A percentile compares a stretch with the other conserved stretches of the same genome.
Evolutionary conservation across 306 rosid species (phyloP).

Genomic region (Lathyrus sativus): DNA sequence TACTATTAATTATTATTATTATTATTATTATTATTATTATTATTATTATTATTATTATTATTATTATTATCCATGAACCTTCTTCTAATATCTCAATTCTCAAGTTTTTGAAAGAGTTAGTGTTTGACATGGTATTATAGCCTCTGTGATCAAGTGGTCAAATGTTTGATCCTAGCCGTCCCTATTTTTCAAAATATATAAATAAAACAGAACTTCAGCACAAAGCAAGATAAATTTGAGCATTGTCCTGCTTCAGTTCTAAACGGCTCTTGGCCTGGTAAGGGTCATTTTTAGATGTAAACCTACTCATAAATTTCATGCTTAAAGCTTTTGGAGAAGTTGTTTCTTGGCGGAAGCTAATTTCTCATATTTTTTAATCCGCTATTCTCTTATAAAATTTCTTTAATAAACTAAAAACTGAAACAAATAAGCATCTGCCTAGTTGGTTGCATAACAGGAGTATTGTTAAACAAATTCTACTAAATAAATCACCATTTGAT

Average conservation of each 20-base stretch:
- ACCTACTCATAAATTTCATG: background rate
- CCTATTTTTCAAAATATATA: background rate
- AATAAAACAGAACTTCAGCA: background rate
- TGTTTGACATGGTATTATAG: background rate
- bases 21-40: too few species aligned
- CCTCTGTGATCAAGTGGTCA: background rate
- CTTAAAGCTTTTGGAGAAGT: background rate
- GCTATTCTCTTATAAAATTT: background rate
- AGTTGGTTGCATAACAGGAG: background rate
- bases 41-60: too few species aligned
- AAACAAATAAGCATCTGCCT: background rate
- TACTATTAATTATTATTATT: too few species aligned
- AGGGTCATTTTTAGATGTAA: constrained; percentile 2
- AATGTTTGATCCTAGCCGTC: background rate
- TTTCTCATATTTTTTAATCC: background rate
- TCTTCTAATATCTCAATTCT: background rate
- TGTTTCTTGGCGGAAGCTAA: background rate
- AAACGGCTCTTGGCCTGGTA: background rate
- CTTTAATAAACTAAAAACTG: background rate
- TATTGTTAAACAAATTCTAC: constrained; percentile 1
- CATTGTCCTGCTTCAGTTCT: background rate
- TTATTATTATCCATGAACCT: background rate
- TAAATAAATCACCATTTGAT: constrained; percentile 6
- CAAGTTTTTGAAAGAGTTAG: background rate
- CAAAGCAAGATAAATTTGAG: background rate